Base-by-base conservation (phyloP, 768 basidiomycete genomes). In the Amanita brunnescens region DNA sequence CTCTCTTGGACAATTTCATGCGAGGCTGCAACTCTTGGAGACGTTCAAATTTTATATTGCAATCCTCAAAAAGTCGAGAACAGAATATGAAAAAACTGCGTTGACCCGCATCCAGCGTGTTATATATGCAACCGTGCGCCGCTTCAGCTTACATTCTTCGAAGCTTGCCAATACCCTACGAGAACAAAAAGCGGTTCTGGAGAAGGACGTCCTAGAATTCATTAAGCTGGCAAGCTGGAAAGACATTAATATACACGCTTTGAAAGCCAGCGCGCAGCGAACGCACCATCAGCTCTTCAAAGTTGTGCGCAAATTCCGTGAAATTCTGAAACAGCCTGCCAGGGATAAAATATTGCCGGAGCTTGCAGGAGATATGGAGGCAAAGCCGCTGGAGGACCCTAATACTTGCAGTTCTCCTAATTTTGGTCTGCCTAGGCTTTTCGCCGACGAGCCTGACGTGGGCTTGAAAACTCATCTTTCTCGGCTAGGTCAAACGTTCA, bases 221-320 rank as follows among this genome's bases (percentile, higher is more conserved):
- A 85, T 98, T 72, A 95, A 93, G 65, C 74, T 99, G 40, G 96
- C 96, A 1, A 97, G 93, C 61, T 98, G 96, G 96, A 96, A 89
- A 66, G 96, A 99, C 61, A 72, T 93, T 62, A 99, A 98, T 60
- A 87, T 98, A 8, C 85, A 90, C 56, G 93, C 96, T 2, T 74
- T 99, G 52, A 89, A 87, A 64, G 84, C 87, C 54, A 96, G 93
- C 62, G 93, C 96, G 0, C 82, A 87, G 53, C 82, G 75, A 59
- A 92, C 91, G 1, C 96, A 99, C 64, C 84, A 83, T 53, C 90
- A 94, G 56, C 71, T 99, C 2, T 93, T 91, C 77, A 91, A 90
- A 64, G 77, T 82, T 55, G 79, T 97, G 53, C 81, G 91, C 47
- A 96, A 91, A 70, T 95, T 93, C 72, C 81, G 92, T n/a, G 87